Base-by-base conservation (phyloP, 2,329 filamentous ascomycete genomes). In the Pleomassaria siparia region DNA sequence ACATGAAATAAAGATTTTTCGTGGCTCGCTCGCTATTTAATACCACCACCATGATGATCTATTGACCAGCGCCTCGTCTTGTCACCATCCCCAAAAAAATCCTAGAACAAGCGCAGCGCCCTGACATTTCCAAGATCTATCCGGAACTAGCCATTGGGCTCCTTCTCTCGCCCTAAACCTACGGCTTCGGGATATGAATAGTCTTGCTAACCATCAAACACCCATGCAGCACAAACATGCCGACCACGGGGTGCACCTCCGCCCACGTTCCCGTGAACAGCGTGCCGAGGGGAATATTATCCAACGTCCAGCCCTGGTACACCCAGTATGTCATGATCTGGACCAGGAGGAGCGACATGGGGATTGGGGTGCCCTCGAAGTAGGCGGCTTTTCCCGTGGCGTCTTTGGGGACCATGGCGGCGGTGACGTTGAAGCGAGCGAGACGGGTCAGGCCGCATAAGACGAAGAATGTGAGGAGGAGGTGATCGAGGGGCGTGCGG, bases 401-500 rank as follows among this genome's bases (percentile, higher is more conserved):
- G 69, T 99, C 94, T 74, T 97, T 96, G 53, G 94, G 94, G 11
- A 99, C 82, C 59, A 86, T 85, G 28, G 85, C 81, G 29, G 94
- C 91, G 10, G 94, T 97, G 43, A 99, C 94, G 72, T 99, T 99
- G 84, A 99, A 99, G 56, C 94, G 88, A 37, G 94, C 94, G 10
- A 99, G 84, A 41, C 94, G 86, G 2, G 91, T 95, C 39, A 99
- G 84, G 47, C 94, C 94, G 73, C 90, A 95, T 43, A 99, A 87
- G 36, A 97, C 91, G 73, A 97, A 99, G 74, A 92, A 90, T 47
- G 87, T 80, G 37, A 99, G 77, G 69, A 84, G 79, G 45, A 95
- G 62, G 63, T 95, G 91, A 74, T 99, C 94, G 65, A 89, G 70
- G 2, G 84, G 76, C 10, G 91, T 95, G 67, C 91, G 91, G 53